These are phyloP conservation scores for Fusarium protoensiforme DNA, from an alignment of 2,329 filamentous ascomycete genomes.

Conservation along the genomic window DNA sequence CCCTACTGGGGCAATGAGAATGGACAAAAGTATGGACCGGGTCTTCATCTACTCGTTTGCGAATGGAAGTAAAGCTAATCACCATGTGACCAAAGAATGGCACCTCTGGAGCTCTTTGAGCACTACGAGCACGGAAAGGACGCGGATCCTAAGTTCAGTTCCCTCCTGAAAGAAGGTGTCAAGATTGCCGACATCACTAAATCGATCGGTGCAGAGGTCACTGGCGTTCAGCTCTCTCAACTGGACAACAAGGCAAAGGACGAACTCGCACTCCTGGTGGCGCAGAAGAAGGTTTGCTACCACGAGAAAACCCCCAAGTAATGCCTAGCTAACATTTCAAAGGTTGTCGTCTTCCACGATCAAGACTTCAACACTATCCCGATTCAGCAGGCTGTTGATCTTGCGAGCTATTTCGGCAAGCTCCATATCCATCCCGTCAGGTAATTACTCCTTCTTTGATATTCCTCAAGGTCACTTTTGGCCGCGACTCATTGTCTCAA, in stretches of 20 bases:
- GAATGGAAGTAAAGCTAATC: background rate
- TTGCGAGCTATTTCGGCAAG: background rate
- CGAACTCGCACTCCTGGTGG: background rate
- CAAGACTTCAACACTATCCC: background rate
- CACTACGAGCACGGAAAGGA: background rate
- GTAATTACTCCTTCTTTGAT: background rate
- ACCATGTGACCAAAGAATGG: background rate
- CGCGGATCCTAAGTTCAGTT: background rate
- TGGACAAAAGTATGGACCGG: background rate
- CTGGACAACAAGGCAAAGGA: background rate
- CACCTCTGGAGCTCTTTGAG: background rate
- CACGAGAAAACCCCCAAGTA: background rate
- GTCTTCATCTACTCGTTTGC: background rate
- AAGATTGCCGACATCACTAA: background rate
- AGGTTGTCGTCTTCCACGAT: background rate
- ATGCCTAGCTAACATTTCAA: background rate
- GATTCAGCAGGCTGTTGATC: background rate
- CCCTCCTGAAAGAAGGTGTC: background rate
- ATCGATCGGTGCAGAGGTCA: background rate
- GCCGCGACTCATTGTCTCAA: too few relatives aligned
- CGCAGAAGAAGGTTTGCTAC: background rate
- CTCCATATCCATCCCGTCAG: background rate
- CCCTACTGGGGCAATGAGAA: background rate
- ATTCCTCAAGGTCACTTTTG: too few relatives aligned
- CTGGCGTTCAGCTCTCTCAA: background rate